Evolutionary conservation across 2,329 filamentous ascomycete species (phyloP), one percentile per base, ranked within the genome.

Genomic region (Pseudogymnoascus pannorum): DNA sequence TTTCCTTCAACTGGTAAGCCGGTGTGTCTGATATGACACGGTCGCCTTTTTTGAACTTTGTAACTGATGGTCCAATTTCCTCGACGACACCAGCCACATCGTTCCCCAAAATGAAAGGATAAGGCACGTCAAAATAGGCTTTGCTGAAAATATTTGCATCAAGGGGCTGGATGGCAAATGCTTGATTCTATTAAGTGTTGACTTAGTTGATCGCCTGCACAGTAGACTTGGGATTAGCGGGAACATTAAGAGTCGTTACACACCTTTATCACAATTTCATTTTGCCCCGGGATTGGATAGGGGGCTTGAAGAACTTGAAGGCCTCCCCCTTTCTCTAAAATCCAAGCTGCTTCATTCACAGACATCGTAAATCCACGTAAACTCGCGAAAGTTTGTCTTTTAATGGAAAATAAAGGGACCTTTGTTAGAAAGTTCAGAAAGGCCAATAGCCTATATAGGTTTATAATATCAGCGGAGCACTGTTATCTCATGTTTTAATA

Each of bases 51-150:
- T 78, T 75, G 73, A 80, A 81, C 36, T 75, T 74, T 12, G 62
- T 62, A 57, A 66, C 61, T 5, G 24, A 51, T 63, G 76, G 67
- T 31, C 82, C 82, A 18, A 83, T 75, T 38, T 78, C 77, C 36
- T 82, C 66, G 48, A 85, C 75, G 61, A 77, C 78, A 40, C 83
- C 83, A 4, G 83, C 78, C 33, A 81, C 80, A 65, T 85, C 83
- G 8, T 79, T 82, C 18, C 75, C 77, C 3, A 81, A 74, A 12
- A 84, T 66, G 14, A 62, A 63, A 5, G 74, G 75, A 38, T 72
- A 72, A 12, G 38, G 38, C 38, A 40, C 16, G 77, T 75, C 9
- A 70, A 70, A 18, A 73, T 69, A 5, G 16, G 75, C 78, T 4
- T 79, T 70, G 62, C 16, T 8, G 16, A 3, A 5, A 12, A 40